phyloP scores from a whole-genome alignment of 2,329 filamentous ascomycete species.

The Bisporella sp. region DNA sequence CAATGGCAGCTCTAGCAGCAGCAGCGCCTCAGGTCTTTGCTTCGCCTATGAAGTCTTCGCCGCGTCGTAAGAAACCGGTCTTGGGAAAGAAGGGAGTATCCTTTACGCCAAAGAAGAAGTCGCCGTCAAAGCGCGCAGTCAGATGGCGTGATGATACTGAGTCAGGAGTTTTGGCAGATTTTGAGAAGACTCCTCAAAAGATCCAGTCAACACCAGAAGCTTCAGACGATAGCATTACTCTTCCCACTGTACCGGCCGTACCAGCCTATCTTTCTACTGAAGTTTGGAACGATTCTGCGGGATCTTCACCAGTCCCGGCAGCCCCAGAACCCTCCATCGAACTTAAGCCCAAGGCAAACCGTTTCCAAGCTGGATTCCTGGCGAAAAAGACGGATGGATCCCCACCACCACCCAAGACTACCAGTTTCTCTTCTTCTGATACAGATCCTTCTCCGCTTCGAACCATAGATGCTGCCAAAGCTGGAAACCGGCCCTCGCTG shows the following conservation, averaged over 20 bases:
- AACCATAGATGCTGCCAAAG: conserved; percentile 42
- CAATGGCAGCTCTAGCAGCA: conserved; percentile 33
- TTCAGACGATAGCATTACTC: conserved; percentile 41
- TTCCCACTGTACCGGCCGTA: conserved; percentile 37
- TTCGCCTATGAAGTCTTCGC: conserved; percentile 70
- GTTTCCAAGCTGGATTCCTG: conserved; percentile 86
- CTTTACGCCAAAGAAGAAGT: conserved; percentile 78
- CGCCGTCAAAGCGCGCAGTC: conserved; percentile 66
- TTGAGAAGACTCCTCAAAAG: conserved; percentile 81
- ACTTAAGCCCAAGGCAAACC: conserved; percentile 57
- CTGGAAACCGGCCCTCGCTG: conserved; percentile 38
- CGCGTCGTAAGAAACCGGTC: conserved; percentile 67
- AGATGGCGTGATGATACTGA: conserved; percentile 91
- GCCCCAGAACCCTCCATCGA: conserved; percentile 53
- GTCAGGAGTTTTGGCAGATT: conserved; percentile 80
- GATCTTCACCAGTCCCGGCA: conserved; percentile 45
- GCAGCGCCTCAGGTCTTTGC: conserved; percentile 31
- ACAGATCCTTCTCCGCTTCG: conserved; percentile 49
- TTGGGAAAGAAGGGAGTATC: conserved; percentile 63
- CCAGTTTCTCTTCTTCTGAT: conserved; percentile 49
- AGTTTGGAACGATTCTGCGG: conserved; percentile 31
- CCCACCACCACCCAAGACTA: conserved; percentile 51
- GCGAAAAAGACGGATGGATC: conserved; percentile 59
- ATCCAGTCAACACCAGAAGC: conserved; percentile 48
- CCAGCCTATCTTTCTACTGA: conserved; percentile 42